Base-by-base conservation (phyloP, 2,329 filamentous ascomycete genomes). In the Coniella lustricola region DNA sequence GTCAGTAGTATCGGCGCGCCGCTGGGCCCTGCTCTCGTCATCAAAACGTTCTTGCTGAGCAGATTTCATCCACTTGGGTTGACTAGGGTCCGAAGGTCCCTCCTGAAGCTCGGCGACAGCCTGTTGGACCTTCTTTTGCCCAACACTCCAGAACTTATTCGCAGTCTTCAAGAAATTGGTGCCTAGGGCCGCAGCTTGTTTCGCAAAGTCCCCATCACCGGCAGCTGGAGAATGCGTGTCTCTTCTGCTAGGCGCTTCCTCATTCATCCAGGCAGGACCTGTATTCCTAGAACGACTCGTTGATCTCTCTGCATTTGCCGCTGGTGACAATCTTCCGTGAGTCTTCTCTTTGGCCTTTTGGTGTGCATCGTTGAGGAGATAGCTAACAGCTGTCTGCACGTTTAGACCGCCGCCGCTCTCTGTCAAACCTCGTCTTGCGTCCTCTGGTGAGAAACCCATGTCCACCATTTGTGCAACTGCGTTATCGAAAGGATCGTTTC, bases 11-110 rank as follows among this genome's bases (percentile, higher is more conserved):
- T 71, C 67, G 10, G 63, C 52, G 22, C 57, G 56, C 41, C 59
- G 60, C 53, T 55, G 67, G 55, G 64, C 62, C 33, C 60, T 53
- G 9, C 29, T 37, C 57, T 61, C 40, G 10, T 50, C 56, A 61
- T 66, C 29, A 18, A 56, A 55, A 32, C 65, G 67, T 2, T 74
- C 70, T 48, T 72, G 67, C 37, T 79, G 76, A 3, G 81, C 76
- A 49, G 90, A 85, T 58, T 85, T 82, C 91, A 98, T 95, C 93
- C 93, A 98, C 62, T 88, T 93, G 0, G 93, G 93, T 62, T 95
- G 87, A 60, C 65, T 87, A 2, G 85, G 75, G 60, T 95, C 90
- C 21, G 74, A 72, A n/a, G 82, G 84, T 36, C 77, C 76, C 54
- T 79, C 74, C 56, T 85, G 79, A 51, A 97, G 86, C 14, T 98